phyloP scores from a whole-genome alignment of 2,329 filamentous ascomycete species.

The Aspergillus cejpii region DNA sequence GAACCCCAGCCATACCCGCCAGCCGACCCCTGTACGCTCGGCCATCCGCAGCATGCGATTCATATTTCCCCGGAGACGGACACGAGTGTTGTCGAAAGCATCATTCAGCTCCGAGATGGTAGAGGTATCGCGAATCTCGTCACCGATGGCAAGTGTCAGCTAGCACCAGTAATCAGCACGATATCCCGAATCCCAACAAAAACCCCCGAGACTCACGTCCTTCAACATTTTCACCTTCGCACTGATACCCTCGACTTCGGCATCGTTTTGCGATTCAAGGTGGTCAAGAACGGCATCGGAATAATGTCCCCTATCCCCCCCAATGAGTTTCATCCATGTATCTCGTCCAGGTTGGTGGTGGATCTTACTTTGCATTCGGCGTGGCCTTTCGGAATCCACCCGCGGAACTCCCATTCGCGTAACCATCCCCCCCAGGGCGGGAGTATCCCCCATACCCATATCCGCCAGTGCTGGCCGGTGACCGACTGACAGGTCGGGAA shows the following conservation, averaged over 20 bases:
- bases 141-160: constrained; percentile 89
- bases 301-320: constrained; percentile 67
- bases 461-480: constrained; percentile 47
- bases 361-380: constrained; percentile 59
- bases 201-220: constrained; percentile 56
- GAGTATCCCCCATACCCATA: constrained; percentile 39
- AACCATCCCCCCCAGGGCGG: constrained; percentile 20
- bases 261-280: constrained; percentile 91
- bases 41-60: constrained; percentile 96
- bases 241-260: constrained; percentile 80
- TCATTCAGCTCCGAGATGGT: constrained; percentile 93
- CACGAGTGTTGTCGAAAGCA: constrained; percentile 75
- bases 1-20: constrained; percentile 89
- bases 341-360: not conserved
- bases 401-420: constrained; percentile 21
- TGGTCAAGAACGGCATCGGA: constrained; percentile 85
- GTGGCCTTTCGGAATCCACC: constrained; percentile 54
- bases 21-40: constrained; percentile 84
- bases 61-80: constrained; percentile 85
- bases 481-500: constrained; percentile 38
- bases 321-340: constrained; percentile 2
- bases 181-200: too few relatives aligned
- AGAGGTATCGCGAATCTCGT: constrained; percentile 87
- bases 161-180: constrained; percentile 32
- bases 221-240: constrained; percentile 87